These are phyloP conservation scores for Centrapalus pauciflorus DNA, from an alignment of 129 eudicot species.

Conservation along the genomic window DNA sequence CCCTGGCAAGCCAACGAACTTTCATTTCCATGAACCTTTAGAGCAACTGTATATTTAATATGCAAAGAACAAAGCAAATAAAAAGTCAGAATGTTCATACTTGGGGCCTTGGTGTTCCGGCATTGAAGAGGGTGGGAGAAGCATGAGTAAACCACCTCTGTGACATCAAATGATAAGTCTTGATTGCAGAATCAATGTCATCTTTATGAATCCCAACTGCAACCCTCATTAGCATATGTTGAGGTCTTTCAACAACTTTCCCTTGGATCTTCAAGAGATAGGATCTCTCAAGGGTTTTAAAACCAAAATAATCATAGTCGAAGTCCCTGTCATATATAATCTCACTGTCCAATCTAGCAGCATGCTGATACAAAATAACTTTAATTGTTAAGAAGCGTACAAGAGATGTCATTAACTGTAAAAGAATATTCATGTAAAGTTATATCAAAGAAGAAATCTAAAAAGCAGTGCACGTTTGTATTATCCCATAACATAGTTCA, in stretches of 20 bases:
- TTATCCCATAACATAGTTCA: background rate
- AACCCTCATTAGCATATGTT: conserved; percentile 98
- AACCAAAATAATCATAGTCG: conserved; percentile 96
- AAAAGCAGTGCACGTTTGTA: background rate
- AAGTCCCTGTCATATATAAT: conserved; percentile 94
- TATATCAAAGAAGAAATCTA: background rate
- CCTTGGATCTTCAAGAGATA: conserved; percentile 76
- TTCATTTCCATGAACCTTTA: no score
- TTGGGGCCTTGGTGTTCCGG: conserved; percentile 97
- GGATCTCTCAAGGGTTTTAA: conserved; percentile 94
- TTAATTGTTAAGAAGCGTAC: background rate
- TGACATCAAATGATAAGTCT: conserved; percentile 89
- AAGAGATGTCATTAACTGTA: background rate
- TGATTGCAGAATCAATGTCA: conserved; percentile 79
- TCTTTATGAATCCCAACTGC: conserved; percentile 90
- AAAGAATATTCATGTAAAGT: background rate
- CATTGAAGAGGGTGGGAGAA: conserved; percentile 94
- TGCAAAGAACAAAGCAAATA: background rate
- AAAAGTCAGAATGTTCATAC: conserved; percentile 26
- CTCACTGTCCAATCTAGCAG: conserved; percentile 90
- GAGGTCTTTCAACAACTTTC: conserved; percentile 95
- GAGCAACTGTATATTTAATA: no score
- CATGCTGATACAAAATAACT: conserved; percentile 46
- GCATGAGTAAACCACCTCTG: conserved; percentile 99
- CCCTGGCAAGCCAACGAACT: background rate